Conservation (phyloP, 2,329 filamentous ascomycete species). For the Ophiostoma ulmi region DNA sequence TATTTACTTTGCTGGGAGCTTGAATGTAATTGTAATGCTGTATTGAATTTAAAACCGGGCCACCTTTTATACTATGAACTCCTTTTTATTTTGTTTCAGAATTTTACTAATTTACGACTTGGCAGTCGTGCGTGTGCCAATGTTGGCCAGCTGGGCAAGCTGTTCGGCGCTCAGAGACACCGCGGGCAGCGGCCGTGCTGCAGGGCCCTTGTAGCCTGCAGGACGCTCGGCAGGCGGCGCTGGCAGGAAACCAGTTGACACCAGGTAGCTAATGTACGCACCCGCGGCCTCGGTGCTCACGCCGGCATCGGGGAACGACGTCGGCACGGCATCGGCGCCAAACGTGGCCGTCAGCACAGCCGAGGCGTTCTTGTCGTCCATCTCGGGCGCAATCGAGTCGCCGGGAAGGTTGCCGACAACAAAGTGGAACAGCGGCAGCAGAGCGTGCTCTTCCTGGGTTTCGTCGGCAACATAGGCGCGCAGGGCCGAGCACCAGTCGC, state of each 20-base stretch:
- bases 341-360: slow-evolving; percentile 44
- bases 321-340: slow-evolving; percentile 17
- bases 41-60: not conserved
- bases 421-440: slow-evolving; percentile 72
- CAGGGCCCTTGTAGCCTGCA: slow-evolving; percentile 9
- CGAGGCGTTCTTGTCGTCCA: slow-evolving; percentile 67
- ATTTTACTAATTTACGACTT: not conserved
- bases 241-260: slow-evolving; percentile 13
- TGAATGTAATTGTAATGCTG: too few relatives aligned
- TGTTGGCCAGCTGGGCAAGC: slow-evolving; percentile 10
- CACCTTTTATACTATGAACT: not conserved
- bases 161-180: slow-evolving; percentile 9
- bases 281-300: not conserved
- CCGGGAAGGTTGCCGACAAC: slow-evolving; percentile 64
- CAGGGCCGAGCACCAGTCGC: slow-evolving; percentile 49
- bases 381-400: slow-evolving; percentile 63
- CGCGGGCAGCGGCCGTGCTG: not conserved
- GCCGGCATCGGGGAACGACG: slow-evolving; percentile 16
- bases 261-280: slow-evolving; percentile 15
- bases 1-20: not conserved
- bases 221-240: slow-evolving; percentile 12
- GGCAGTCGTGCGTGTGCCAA: slow-evolving; percentile 14
- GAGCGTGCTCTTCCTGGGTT: slow-evolving; percentile 57
- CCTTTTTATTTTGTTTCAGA: not conserved
- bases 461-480: slow-evolving; percentile 61